Conservation (phyloP, 805 yeast species). For the Yamadazyma nakazawae region DNA sequence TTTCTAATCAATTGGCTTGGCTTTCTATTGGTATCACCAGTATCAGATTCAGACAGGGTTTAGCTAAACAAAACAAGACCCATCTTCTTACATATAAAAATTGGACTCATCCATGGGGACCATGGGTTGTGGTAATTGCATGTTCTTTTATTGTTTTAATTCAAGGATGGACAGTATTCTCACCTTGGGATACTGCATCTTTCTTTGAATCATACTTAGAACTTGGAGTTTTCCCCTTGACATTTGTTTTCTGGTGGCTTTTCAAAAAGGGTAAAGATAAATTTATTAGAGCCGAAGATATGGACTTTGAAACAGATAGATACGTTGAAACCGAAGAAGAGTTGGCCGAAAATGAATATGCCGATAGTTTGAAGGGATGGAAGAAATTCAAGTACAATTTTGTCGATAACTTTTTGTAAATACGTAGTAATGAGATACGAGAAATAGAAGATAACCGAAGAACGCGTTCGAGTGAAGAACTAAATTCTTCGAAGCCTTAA, state of each 20-base stretch:
- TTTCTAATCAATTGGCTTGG: constrained; percentile 53
- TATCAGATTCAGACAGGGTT: constrained; percentile 47
- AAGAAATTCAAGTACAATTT: constrained; percentile 34
- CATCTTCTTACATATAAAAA: constrained; percentile 41
- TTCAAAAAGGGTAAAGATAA: constrained; percentile 37
- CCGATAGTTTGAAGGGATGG: constrained; percentile 43
- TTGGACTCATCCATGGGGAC: constrained; percentile 54
- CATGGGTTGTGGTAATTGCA: constrained; percentile 43
- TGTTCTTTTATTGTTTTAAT: constrained; percentile 45
- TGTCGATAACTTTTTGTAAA: constrained; percentile 24
- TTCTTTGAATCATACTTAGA: constrained; percentile 49
- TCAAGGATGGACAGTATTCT: constrained; percentile 52
- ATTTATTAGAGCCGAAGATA: constrained; percentile 42
- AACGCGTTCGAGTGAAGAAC: too few relatives aligned
- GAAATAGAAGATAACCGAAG: background rate
- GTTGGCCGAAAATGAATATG: constrained; percentile 31
- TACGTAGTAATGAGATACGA: constrained; percentile 2
- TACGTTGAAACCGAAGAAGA: constrained; percentile 52
- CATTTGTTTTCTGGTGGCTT: constrained; percentile 47
- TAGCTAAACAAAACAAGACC: constrained; percentile 41
- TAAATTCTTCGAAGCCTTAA: too few relatives aligned
- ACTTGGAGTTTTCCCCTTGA: constrained; percentile 44
- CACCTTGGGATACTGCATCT: constrained; percentile 40
- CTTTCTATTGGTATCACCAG: constrained; percentile 47
- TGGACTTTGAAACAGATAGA: constrained; percentile 53